Evolutionary conservation across 495 filamentous ascomycete genomes (phyloP).

Genomic region (Cudoniella acicularis): DNA sequence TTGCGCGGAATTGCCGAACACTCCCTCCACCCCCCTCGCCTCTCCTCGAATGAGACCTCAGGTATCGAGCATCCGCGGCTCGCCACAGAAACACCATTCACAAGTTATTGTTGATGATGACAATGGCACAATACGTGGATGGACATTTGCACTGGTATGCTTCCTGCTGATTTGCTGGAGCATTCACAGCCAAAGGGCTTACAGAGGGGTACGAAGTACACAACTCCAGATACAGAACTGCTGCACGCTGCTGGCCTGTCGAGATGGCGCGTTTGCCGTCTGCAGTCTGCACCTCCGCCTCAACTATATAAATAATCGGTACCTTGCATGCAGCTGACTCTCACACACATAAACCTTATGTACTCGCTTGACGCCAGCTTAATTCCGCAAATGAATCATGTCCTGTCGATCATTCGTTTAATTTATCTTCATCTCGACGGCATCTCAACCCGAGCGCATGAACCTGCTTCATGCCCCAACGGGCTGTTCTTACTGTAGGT

Average conservation of each 20-base stretch:
- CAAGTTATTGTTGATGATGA: too few species aligned
- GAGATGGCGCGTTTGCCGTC: too few species aligned
- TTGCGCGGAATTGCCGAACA: too few species aligned
- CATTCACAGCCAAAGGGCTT: not conserved
- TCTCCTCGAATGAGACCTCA: too few species aligned
- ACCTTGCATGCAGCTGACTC: not conserved
- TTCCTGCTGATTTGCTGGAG: not conserved
- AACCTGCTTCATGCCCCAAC: not conserved
- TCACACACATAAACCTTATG: not conserved
- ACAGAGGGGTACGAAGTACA: too few species aligned
- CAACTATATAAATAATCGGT: slow-evolving; percentile 1
- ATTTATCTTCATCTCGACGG: not conserved
- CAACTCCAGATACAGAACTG: too few species aligned
- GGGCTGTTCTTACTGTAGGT: too few species aligned
- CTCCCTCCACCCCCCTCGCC: too few species aligned
- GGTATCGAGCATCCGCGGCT: too few species aligned
- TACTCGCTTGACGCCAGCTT: not conserved
- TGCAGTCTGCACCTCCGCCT: not conserved
- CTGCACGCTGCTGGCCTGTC: too few species aligned
- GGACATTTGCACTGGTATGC: not conserved
- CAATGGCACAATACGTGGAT: too few species aligned
- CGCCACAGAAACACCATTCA: too few species aligned
- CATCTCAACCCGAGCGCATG: not conserved
- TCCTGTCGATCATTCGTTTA: not conserved
- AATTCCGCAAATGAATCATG: not conserved